These are phyloP conservation scores for Cladophialophora chaetospira DNA, from an alignment of 2,329 filamentous ascomycete species.

Conservation along the genomic window DNA sequence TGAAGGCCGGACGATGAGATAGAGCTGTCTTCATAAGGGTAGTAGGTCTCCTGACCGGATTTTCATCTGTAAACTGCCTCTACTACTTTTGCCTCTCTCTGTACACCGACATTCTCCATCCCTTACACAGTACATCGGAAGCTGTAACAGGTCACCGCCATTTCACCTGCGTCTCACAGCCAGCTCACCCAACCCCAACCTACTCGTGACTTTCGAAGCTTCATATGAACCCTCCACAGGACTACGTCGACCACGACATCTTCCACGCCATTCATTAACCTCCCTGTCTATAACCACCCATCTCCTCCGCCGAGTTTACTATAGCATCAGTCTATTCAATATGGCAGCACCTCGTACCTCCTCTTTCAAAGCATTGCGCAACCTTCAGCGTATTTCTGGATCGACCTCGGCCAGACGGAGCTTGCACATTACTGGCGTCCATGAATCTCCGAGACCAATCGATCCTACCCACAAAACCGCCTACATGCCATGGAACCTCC, in stretches of 20 bases:
- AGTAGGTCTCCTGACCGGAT: background rate
- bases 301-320: background rate
- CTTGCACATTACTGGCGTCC: constrained; percentile 63
- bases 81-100: background rate
- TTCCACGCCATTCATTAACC: constrained; percentile 31
- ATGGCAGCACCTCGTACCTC: constrained; percentile 51
- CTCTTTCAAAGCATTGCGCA: constrained; percentile 49
- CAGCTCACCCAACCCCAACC: background rate
- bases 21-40: constrained; percentile 12
- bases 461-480: constrained; percentile 54
- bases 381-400: constrained; percentile 39
- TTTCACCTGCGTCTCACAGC: constrained; percentile 11
- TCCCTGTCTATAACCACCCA: background rate
- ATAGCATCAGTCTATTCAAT: constrained; percentile 4
- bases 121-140: background rate
- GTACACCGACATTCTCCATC: constrained; percentile 3
- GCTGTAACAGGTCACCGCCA: constrained; percentile 5
- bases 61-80: background rate
- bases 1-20: constrained; percentile 15
- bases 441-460: constrained; percentile 55
- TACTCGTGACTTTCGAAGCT: background rate
- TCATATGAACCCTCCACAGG: constrained; percentile 32
- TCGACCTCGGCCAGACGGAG: constrained; percentile 47
- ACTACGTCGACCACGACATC: constrained; percentile 35
- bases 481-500: constrained; percentile 54